Conservation (phyloP, 2,329 filamentous ascomycete genomes). For the Acrocalymma vagum region DNA sequence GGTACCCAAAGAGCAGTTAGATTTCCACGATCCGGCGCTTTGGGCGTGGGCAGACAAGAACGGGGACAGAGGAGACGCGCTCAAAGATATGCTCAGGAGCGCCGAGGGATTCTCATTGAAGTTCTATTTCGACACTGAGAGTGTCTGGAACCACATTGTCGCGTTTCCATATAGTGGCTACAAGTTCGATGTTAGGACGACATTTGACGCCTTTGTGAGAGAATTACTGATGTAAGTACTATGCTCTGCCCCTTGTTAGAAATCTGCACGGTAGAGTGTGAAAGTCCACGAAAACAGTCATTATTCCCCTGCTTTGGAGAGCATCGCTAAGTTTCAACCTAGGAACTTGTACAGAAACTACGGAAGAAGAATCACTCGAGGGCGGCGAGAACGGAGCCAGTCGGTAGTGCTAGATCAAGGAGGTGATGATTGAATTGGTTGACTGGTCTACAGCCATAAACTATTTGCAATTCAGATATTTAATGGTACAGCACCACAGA, state of each 20-base stretch:
- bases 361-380: constrained; percentile 40
- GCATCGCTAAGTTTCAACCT: too few relatives aligned
- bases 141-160: constrained; percentile 37
- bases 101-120: constrained; percentile 42
- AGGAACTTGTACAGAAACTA: constrained; percentile 42
- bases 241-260: too few relatives aligned
- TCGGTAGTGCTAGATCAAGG: background rate
- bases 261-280: too few relatives aligned
- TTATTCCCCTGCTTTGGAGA: too few relatives aligned
- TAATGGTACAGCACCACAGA: too few relatives aligned
- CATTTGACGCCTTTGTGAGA: constrained; percentile 29
- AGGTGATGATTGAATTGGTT: constrained; percentile 1
- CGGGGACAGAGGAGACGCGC: constrained; percentile 30
- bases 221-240: constrained; percentile 42
- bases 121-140: constrained; percentile 41
- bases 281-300: too few relatives aligned
- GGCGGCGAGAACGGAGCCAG: constrained; percentile 14
- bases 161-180: constrained; percentile 43
- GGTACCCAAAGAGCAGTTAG: constrained; percentile 23
- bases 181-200: constrained; percentile 40
- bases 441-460: too few relatives aligned
- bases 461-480: too few relatives aligned
- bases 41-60: constrained; percentile 45
- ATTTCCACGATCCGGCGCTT: constrained; percentile 43
- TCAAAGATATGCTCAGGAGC: constrained; percentile 41